phyloP scores from a whole-genome alignment of 495 filamentous ascomycete genomes.

The Hypomontagnella monticulosa region DNA sequence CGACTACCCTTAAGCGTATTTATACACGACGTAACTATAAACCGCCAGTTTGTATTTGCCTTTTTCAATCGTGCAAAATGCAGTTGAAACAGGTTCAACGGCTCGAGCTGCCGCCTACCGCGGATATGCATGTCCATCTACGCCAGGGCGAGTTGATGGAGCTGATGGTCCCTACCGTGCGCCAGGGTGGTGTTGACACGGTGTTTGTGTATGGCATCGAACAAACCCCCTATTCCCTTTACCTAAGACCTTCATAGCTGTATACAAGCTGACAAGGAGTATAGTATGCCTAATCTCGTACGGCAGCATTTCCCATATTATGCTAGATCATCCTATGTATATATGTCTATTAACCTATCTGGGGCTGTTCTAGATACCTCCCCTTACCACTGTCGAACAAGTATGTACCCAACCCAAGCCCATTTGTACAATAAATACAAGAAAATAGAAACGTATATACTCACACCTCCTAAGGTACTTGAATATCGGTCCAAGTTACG shows the following conservation, averaged over 20 bases:
- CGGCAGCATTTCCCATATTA: constrained; percentile 25
- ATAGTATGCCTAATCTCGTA: constrained; percentile 60
- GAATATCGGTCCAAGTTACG: constrained; percentile 75
- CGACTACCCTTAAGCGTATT: too few relatives aligned
- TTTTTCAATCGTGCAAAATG: constrained; percentile 42
- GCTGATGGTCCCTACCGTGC: constrained; percentile 79
- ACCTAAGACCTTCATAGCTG: not conserved
- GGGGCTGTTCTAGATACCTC: constrained; percentile 17
- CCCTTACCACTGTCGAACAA: constrained; percentile 31
- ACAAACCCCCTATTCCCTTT: not conserved
- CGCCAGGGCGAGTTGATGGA: constrained; percentile 84
- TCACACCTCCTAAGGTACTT: constrained; percentile 81
- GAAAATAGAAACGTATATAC: constrained; percentile 41
- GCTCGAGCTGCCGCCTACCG: constrained; percentile 73
- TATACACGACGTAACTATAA: too few relatives aligned
- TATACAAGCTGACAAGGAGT: constrained; percentile 24
- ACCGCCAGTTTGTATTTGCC: too few relatives aligned
- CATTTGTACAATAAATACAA: not conserved
- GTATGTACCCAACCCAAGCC: constrained; percentile 7
- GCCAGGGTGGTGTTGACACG: constrained; percentile 74
- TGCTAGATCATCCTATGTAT: not conserved
- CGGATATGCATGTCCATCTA: constrained; percentile 71
- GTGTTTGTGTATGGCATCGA: constrained; percentile 67
- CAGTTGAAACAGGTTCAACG: constrained; percentile 53
- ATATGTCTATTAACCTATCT: constrained; percentile 1